Evolutionary conservation across 148 eudicot species (phyloP).

Genomic region (Talinum fruticosum): DNA sequence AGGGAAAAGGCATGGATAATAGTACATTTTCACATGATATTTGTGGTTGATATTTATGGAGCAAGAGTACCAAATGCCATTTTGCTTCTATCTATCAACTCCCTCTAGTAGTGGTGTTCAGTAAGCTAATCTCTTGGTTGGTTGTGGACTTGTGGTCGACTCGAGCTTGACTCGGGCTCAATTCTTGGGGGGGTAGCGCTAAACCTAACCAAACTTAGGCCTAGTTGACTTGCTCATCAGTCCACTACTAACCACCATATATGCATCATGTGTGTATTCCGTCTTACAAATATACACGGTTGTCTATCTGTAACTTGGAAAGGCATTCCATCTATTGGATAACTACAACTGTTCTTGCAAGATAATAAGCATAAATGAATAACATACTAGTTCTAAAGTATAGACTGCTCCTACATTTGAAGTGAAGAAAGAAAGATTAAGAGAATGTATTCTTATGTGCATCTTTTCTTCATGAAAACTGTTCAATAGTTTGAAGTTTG

Average conservation of each 20-base stretch:
- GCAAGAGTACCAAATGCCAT: background rate
- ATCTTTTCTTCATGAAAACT: constrained; percentile 2
- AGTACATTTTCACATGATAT: background rate
- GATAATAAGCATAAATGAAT: background rate
- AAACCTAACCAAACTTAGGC: background rate
- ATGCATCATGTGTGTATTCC: too few relatives aligned
- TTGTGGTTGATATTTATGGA: background rate
- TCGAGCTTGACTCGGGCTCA: background rate
- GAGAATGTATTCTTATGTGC: background rate
- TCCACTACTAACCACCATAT: too few relatives aligned
- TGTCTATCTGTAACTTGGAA: background rate
- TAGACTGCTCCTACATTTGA: background rate
- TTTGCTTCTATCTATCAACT: constrained; percentile 14
- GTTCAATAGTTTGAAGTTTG: constrained; percentile 10
- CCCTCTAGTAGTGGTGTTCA: background rate
- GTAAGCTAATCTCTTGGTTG: background rate
- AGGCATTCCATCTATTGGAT: background rate
- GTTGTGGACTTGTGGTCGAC: background rate
- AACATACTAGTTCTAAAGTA: background rate
- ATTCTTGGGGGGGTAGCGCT: background rate
- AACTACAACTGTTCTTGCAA: background rate
- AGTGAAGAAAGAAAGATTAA: background rate
- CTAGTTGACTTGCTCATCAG: too few relatives aligned
- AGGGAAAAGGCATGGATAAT: background rate
- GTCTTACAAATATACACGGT: too few relatives aligned